Conservation (phyloP, 2,329 filamentous ascomycete species). For the Teratosphaeria pseudoeucalypti region DNA sequence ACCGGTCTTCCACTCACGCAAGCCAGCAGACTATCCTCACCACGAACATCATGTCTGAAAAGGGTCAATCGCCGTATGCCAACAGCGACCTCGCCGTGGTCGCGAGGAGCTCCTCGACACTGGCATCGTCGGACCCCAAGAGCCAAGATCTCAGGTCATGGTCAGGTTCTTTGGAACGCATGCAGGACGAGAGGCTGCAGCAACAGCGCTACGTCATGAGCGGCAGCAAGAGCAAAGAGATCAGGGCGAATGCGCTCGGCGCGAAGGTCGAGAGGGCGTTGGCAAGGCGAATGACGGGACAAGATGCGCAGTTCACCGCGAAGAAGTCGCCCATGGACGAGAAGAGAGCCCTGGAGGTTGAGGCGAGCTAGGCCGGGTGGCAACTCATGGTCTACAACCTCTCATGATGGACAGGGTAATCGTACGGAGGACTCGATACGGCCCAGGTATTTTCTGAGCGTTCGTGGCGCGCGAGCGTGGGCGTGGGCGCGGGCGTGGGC, state of each 20-base stretch:
- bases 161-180: constrained; percentile 68
- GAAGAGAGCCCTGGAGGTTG: constrained; percentile 10
- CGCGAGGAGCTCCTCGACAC: constrained; percentile 20
- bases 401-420: background rate
- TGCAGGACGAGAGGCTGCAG: constrained; percentile 78
- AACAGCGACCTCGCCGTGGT: constrained; percentile 9
- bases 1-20: constrained; percentile 15
- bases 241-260: constrained; percentile 77
- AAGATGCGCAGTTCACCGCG: constrained; percentile 67
- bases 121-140: constrained; percentile 36
- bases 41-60: constrained; percentile 10
- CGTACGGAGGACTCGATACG: background rate
- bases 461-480: background rate
- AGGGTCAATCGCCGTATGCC: constrained; percentile 9
- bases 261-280: constrained; percentile 86
- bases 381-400: background rate
- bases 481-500: background rate
- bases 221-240: constrained; percentile 68
- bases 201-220: constrained; percentile 72
- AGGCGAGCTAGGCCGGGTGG: constrained; percentile 10
- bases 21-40: constrained; percentile 13
- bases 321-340: constrained; percentile 14
- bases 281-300: constrained; percentile 72
- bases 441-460: background rate
- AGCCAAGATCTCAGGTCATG: constrained; percentile 62